Base-by-base conservation (phyloP, 371 early-diverging fungal species). In the Mortierella sp. region DNA sequence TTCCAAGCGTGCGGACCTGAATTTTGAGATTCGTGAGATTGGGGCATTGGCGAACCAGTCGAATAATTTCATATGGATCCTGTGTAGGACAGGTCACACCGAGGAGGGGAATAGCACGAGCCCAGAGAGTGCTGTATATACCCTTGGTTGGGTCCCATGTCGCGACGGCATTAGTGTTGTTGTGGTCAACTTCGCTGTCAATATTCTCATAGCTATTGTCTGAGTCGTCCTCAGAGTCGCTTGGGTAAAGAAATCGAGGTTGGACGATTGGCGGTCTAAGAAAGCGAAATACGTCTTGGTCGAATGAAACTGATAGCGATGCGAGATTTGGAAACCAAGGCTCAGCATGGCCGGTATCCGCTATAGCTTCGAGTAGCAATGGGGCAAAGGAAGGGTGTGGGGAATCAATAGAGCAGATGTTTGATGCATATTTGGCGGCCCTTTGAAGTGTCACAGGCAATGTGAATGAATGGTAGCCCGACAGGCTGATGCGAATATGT, bases 211-310 rank as follows among this genome's bases (percentile, higher is more conserved):
- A n/a, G 22, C n/a, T 22, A 22, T 5, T 22, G 37, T 59, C 60
- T 35, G 60, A 30, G 35, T 14, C 9, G 24, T 62, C 62, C 45
- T 62, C 62, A 16, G 6, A 43, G n/a, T 62, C 62, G 22, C 62
- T 62, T 37, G 62, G 62, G 14, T 62, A 62, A 14, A 40, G 18
- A 24, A 62, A 62, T 5, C 1, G 37, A 24, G 62, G 62, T 43
- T 62, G 62, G 40, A 40, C 40, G 20, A 10, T 3, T 11, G 11
- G 16, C 2, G 43, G 62, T n/a, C 11, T 37, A 35, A 43, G 43
- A n/a, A 28, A 16, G 3, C 22, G 39, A 24, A 5, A 24, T 9
- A 62, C 43, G 10, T 40, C 62, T 20, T 40, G 43, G 18, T 62
- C 45, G 43, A 43, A 62, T 3, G 24, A 18, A 43, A 62, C 11